phyloP scores from a whole-genome alignment of 1,139 yeast species.

The Pichia norvegensis region DNA sequence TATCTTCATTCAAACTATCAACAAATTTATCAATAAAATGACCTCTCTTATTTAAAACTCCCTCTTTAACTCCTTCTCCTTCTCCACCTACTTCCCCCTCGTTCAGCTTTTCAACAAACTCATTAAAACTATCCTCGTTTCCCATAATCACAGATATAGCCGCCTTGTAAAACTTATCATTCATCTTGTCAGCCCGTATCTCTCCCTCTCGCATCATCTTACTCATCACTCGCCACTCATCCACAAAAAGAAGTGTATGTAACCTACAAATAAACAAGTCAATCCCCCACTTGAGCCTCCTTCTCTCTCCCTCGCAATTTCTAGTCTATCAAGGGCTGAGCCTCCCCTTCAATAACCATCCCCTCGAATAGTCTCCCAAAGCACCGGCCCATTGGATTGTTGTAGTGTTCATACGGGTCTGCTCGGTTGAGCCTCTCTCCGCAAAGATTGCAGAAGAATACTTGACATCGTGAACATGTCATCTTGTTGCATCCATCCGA shows the following conservation, averaged over 20 bases:
- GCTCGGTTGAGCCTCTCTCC: conserved; percentile 34
- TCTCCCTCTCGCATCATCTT: background rate
- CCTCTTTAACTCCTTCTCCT: background rate
- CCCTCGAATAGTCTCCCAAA: conserved; percentile 52
- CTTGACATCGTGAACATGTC: conserved; percentile 46
- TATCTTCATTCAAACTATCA: background rate
- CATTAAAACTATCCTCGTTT: conserved; percentile 2
- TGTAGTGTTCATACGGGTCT: conserved; percentile 51
- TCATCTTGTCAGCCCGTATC: background rate
- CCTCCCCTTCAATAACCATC: conserved; percentile 32
- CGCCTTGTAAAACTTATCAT: background rate
- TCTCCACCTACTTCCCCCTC: background rate
- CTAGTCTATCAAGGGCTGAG: background rate
- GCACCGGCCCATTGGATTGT: conserved; percentile 37
- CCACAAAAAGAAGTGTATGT: too few relatives aligned
- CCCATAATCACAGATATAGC: conserved; percentile 3
- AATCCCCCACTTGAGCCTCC: background rate
- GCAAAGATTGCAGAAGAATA: conserved; percentile 52
- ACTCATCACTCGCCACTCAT: background rate
- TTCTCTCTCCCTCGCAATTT: background rate
- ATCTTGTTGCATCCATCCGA: conserved; percentile 65
- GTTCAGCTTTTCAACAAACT: background rate
- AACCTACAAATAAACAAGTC: background rate
- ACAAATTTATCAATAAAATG: conserved; percentile 5
- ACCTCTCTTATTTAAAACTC: background rate